These are phyloP conservation scores for Abelmoschus esculentus DNA, from an alignment of 345 rosid species.

Conservation along the genomic window DNA sequence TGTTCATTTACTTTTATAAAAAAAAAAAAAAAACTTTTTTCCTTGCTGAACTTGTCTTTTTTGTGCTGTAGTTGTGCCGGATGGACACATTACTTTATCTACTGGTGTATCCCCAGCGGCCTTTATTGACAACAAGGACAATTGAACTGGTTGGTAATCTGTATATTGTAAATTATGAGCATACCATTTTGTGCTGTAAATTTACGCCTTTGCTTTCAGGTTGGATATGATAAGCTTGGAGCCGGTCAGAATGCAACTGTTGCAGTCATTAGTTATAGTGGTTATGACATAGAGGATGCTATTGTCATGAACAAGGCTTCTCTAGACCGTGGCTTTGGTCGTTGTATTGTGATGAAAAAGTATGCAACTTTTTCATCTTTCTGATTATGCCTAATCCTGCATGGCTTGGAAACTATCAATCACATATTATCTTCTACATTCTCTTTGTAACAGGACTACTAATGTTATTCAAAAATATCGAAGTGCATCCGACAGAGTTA, in stretches of 20 bases:
- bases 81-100: slow-evolving; percentile 86
- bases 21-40: neutral
- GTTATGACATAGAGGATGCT: slow-evolving; percentile 97
- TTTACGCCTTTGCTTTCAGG: slow-evolving; percentile 43
- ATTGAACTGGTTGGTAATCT: slow-evolving; percentile 68
- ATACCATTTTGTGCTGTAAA: slow-evolving; percentile 7
- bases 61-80: slow-evolving; percentile 48
- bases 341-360: slow-evolving; percentile 93
- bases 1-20: neutral
- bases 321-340: slow-evolving; percentile 97
- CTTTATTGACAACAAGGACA: slow-evolving; percentile 87
- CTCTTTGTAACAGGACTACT: slow-evolving; percentile 37
- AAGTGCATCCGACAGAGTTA: slow-evolving; percentile 48
- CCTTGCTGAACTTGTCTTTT: slow-evolving; percentile 3
- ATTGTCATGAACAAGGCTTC: slow-evolving; percentile 96
- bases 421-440: slow-evolving; percentile 7
- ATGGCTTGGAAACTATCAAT: neutral
- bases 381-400: neutral
- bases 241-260: slow-evolving; percentile 99
- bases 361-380: slow-evolving; percentile 19
- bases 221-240: slow-evolving; percentile 94
- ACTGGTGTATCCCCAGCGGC: slow-evolving; percentile 91
- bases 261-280: slow-evolving; percentile 93
- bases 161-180: neutral
- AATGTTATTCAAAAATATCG: slow-evolving; percentile 40